A percentile compares a stretch with the other conserved stretches of the same genome.
These are phyloP conservation scores for Podospora appendiculata DNA, from an alignment of 495 filamentous ascomycete genomes.

Conservation along the genomic window DNA sequence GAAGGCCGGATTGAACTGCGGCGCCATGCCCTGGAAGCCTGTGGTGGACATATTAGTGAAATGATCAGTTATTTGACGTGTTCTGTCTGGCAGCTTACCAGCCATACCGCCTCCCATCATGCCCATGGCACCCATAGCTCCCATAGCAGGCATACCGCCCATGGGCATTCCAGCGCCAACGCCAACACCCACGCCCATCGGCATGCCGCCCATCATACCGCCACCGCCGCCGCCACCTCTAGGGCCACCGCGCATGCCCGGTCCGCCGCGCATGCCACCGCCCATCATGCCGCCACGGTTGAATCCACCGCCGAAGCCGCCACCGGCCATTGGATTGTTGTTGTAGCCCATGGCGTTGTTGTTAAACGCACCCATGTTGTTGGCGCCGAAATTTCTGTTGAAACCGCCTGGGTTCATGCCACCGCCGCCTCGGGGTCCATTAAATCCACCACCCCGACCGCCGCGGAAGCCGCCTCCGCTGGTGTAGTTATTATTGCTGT, in stretches of 20 bases:
- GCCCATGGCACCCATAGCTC: constrained; percentile 51
- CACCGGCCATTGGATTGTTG: constrained; percentile 53
- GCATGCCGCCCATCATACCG: constrained; percentile 19
- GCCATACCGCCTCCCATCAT: constrained; percentile 60
- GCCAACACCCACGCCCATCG: constrained; percentile 10
- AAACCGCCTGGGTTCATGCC: constrained; percentile 33
- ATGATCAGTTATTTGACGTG: not conserved
- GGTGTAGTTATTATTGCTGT: constrained; percentile 26
- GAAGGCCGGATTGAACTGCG: constrained; percentile 76
- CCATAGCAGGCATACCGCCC: constrained; percentile 46
- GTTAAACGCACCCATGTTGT: constrained; percentile 30
- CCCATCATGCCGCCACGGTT: constrained; percentile 61
- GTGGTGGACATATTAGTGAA: constrained; percentile 7
- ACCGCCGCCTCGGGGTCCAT: constrained; percentile 16
- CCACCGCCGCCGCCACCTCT: constrained; percentile 31
- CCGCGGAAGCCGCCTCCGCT: constrained; percentile 23
- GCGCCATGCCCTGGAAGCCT: constrained; percentile 61
- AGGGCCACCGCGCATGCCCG: constrained; percentile 58
- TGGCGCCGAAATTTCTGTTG: constrained; percentile 31
- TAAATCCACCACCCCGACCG: constrained; percentile 28
- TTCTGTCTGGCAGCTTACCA: constrained; percentile 26
- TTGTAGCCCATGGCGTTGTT: constrained; percentile 34
- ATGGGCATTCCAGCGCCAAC: constrained; percentile 24
- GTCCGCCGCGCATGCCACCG: constrained; percentile 59
- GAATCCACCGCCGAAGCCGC: constrained; percentile 49